Conservation (phyloP, 73 alveolate genomes). For the Tetrahymena elliotti region DNA sequence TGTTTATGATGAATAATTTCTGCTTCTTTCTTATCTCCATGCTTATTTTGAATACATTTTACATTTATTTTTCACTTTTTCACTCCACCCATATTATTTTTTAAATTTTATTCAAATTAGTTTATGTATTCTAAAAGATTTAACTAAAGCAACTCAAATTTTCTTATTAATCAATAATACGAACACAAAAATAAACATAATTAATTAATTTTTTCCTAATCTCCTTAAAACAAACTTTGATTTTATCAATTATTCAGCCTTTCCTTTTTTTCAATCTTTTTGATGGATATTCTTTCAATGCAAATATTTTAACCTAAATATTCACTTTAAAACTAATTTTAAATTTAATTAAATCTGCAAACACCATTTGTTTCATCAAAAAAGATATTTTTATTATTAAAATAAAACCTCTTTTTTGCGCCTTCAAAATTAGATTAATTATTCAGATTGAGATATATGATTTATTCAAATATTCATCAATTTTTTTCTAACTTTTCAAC, state of each 20-base stretch:
- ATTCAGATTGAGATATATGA: no score
- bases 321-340: neutral
- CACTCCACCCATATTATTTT: neutral
- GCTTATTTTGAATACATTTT: neutral
- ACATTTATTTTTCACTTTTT: neutral
- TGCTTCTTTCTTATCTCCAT: neutral
- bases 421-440: neutral
- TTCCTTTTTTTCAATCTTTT: neutral
- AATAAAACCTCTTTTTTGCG: neutral
- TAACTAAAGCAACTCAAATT: neutral
- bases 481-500: no score
- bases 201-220: neutral
- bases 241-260: neutral
- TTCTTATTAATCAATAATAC: neutral
- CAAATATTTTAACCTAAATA: neutral
- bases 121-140: neutral
- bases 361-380: neutral
- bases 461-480: no score
- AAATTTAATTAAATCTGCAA: neutral
- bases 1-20: neutral
- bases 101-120: neutral
- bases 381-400: neutral
- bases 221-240: neutral
- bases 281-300: neutral
- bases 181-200: neutral